These are phyloP conservation scores for Linderniella brevidens DNA, from an alignment of 257 asterid species.

Conservation along the genomic window DNA sequence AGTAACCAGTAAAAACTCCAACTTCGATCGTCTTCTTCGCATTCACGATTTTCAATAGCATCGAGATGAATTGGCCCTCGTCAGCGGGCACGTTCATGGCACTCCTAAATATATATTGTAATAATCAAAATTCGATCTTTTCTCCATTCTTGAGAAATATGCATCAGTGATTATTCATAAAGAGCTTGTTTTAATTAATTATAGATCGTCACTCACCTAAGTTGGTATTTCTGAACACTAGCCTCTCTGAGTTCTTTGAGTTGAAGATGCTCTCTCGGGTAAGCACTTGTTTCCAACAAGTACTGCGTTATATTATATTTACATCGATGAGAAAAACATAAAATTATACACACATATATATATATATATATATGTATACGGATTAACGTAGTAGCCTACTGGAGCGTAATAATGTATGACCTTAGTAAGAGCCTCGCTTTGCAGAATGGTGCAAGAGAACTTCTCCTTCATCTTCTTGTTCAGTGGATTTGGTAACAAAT, in stretches of 20 bases:
- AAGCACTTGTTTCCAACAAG: constrained; percentile 27
- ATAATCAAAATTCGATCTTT: no score
- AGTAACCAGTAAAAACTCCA: constrained; percentile 52
- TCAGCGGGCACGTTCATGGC: constrained; percentile 39
- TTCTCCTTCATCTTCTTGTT: constrained; percentile 21
- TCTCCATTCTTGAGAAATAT: no score
- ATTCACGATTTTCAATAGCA: constrained; percentile 37
- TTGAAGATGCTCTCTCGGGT: constrained; percentile 39
- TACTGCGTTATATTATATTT: constrained; percentile 20
- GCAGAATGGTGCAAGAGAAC: constrained; percentile 31
- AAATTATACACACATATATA: no score
- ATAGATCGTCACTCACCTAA: no score
- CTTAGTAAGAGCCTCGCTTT: constrained; percentile 36
- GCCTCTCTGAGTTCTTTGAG: constrained; percentile 36
- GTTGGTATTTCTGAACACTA: constrained; percentile 25
- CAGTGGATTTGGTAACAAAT: no score
- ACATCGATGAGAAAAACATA: no score
- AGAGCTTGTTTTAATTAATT: no score
- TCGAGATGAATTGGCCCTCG: constrained; percentile 29
- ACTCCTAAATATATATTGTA: no score
- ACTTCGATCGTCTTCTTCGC: constrained; percentile 44
- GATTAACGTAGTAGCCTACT: no score
- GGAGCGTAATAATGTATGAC: no score
- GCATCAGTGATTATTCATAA: no score
- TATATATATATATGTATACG: no score